Evolutionary conservation across 768 basidiomycete species (phyloP), one percentile per base, ranked within the genome.

Genomic region (Clitopilus passeckerianus): DNA sequence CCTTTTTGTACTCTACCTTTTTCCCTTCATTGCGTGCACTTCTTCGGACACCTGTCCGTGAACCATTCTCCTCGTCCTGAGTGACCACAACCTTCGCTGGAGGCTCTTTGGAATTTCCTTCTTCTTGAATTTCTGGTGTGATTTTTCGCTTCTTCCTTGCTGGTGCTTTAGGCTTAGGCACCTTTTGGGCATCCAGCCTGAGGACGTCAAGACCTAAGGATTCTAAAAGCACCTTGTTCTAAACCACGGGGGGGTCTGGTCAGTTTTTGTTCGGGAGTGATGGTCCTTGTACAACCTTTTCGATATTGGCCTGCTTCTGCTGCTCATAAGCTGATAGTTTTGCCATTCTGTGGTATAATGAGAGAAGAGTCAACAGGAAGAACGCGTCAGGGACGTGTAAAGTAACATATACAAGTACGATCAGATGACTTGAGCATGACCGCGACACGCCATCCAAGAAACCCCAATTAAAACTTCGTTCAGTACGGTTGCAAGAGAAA

Each of bases 21-120:
- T 85, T 88, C 0, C 84, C 86, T 3, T 78, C 75, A 61, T 86
- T 86, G 54, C 91, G 80, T 46, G 81, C 74, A 67, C 91, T 93
- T 56, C 92, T 77, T n/a, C 91, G 82, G 57, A 78, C 64, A 9
- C 75, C 76, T 6, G 65, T 18, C 30, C 24, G 46, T 18, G 16
- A 18, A 9, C n/a, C 30, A 34, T 55, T 34, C 33, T 33, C 59
- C 34, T 65, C 63, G 0, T 63, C 27, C 23, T 18, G 46, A 2
- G 46, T 23, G 16, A 50, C 46, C 20, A 50, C 46, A 50, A 67
- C 68, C 65, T 75, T 78, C 35, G 64, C 52, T 6, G 65, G 61
- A 30, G 18, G 54, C 34, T 30, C 30, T 15, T 33, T 4, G 12
- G 68, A 65, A 6, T 60, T 57, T 23, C 58, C 57, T 9, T 59